Evolutionary conservation across 345 rosid genomes (phyloP).

Genomic region (Iberis pinnata): DNA sequence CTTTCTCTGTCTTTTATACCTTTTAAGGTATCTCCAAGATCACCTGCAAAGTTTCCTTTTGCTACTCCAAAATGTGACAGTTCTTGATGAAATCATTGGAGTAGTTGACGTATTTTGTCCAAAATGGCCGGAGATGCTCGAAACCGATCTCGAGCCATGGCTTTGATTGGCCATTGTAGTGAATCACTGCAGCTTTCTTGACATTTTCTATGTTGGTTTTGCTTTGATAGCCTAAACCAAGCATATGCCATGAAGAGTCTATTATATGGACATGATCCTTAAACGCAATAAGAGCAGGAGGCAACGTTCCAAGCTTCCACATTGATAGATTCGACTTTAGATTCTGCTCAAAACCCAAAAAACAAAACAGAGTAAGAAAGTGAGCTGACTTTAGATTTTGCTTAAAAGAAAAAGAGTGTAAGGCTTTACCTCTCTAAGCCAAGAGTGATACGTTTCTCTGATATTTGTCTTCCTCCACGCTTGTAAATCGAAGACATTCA

Average conservation of each 20-base stretch:
- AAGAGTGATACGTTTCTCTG: constrained; percentile 85
- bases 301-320: constrained; percentile 98
- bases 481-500: constrained; percentile 88
- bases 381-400: constrained; percentile 12
- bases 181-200: constrained; percentile 81
- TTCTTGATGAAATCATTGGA: constrained; percentile 81
- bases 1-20: constrained; percentile 32
- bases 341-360: constrained; percentile 45
- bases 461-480: constrained; percentile 86
- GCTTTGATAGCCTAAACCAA: constrained; percentile 90
- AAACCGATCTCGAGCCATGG: constrained; percentile 97
- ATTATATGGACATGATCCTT: constrained; percentile 76
- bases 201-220: constrained; percentile 57
- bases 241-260: constrained; percentile 95
- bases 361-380: constrained; percentile 3
- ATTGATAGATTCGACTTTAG: constrained; percentile 78
- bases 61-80: constrained; percentile 88
- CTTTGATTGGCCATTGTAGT: constrained; percentile 94
- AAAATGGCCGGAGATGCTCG: constrained; percentile 76
- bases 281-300: constrained; percentile 96
- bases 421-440: constrained; percentile 79
- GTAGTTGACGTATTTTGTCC: constrained; percentile 88
- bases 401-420: not conserved
- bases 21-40: constrained; percentile 5
- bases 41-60: constrained; percentile 29